A percentile compares a stretch with the other conserved stretches of the same genome.
Conservation (phyloP, 176 grass and related monocot genomes). For the Oropetium thomaeum region DNA sequence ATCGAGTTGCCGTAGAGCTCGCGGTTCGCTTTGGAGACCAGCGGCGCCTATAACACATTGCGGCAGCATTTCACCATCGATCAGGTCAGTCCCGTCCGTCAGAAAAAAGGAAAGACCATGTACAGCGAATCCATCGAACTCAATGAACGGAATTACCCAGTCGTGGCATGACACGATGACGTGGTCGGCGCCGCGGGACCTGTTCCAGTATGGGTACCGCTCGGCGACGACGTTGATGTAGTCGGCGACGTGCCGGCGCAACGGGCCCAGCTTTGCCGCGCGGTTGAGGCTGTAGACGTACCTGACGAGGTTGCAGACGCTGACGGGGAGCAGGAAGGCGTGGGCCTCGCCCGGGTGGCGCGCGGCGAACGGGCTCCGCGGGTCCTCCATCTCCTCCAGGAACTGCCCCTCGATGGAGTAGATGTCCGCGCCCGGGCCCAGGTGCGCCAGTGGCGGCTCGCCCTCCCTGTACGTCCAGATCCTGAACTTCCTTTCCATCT, state of each 20-base stretch:
- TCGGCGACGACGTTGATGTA: conserved; percentile 61
- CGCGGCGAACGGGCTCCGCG: conserved; percentile 52
- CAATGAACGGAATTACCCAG: conserved; percentile 35
- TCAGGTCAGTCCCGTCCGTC: not conserved
- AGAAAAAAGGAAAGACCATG: too few relatives aligned
- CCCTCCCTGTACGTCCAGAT: conserved; percentile 84
- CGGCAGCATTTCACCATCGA: not conserved
- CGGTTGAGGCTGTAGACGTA: conserved; percentile 57
- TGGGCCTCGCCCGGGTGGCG: conserved; percentile 53
- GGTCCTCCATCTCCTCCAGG: conserved; percentile 76
- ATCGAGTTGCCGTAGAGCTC: conserved; percentile 67
- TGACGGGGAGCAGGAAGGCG: conserved; percentile 80
- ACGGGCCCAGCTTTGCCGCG: conserved; percentile 32
- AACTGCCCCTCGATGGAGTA: conserved; percentile 95
- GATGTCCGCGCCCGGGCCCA: conserved; percentile 54
- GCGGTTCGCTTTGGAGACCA: conserved; percentile 45
- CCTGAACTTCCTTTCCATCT: conserved; percentile 89
- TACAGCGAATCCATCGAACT: not conserved
- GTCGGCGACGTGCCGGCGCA: conserved; percentile 51
- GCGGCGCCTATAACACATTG: conserved; percentile 45
- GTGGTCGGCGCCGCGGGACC: conserved; percentile 77
- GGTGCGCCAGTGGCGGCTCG: conserved; percentile 68
- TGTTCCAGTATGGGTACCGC: conserved; percentile 77
- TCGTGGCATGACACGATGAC: conserved; percentile 83
- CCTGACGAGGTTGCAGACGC: conserved; percentile 62